Evolutionary conservation across 2,329 filamentous ascomycete species (phyloP), one percentile per base, ranked within the genome.

Genomic region (Alternaria consortialis): DNA sequence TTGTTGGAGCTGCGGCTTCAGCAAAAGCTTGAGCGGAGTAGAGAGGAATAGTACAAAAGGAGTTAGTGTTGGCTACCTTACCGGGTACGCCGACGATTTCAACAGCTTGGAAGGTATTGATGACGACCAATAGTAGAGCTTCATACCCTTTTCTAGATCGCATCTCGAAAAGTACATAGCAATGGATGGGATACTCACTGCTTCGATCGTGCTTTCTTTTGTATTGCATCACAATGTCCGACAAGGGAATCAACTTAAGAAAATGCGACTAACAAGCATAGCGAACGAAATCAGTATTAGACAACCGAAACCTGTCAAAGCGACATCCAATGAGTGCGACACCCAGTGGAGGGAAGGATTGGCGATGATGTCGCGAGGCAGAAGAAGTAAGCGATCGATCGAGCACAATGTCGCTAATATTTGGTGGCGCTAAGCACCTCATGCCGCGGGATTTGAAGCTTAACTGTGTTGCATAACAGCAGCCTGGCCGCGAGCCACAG

Each of bases 391-490:
- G 44, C 39, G 58, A 60, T 56, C 53, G 53, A 60, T 51, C 58
- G 39, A 56, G 39, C 42, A 25, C 53, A 25, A 56, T 32, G 46
- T 60, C 46, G 53, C 53, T 60, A 52, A 46, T 11, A 40, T 20
- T 46, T 46, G 40, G 58, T 56, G 52, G 44, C 44, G 52, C 57
- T 43, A 59, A 59, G 57, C 43, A 52, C 42, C 53, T 39, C 27
- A 40, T 34, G 42, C 34, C 58, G 58, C 56, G 36, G 46, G 42
- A 59, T 59, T 40, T 36, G 36, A 60, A 51, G 58, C 58, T 60
- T 60, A 60, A 46, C 53, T 29, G 20, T 25, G 25, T 39, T 17
- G 31, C 39, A 56, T 39, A 39, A 36, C 7, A 37, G 9, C 31
- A 17, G 25, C 20, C 29, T 42, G 17, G 4, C 17, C 32, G 29